Percentiles rank a stretch among this genome's conserved stretches.
Evolutionary conservation across 192 early-diverging fungal species (phyloP).

Genomic region (Spizellomyces sp.): DNA sequence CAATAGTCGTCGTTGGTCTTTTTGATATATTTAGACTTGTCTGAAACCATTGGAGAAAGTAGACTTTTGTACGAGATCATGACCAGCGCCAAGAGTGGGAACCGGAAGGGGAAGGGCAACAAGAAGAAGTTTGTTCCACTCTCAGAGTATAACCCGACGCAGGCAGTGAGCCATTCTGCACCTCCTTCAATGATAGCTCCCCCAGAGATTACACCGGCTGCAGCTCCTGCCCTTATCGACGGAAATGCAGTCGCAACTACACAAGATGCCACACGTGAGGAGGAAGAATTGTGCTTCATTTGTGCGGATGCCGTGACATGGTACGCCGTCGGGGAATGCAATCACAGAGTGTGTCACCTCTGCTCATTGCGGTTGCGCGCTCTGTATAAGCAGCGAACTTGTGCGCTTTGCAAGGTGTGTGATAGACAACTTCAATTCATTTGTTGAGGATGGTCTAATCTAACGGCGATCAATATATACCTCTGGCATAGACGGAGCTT

Average conservation of each 20-base stretch:
- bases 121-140: conserved; percentile 14
- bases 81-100: too few relatives aligned
- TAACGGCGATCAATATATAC: not conserved
- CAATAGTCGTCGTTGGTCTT: too few relatives aligned
- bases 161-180: not conserved
- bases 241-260: not conserved
- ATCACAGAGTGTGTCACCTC: conserved; percentile 91
- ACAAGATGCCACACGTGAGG: not conserved
- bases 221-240: not conserved
- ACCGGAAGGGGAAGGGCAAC: not conserved
- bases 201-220: not conserved
- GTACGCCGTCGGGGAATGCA: conserved; percentile 85
- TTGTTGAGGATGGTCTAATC: not conserved
- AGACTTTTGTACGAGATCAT: too few relatives aligned
- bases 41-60: too few relatives aligned
- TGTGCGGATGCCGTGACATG: conserved; percentile 81
- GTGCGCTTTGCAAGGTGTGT: conserved; percentile 88
- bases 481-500: conserved; percentile 68
- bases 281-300: conserved; percentile 73
- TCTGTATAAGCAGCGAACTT: conserved; percentile 82
- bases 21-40: too few relatives aligned
- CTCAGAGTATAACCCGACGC: not conserved
- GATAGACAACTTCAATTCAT: conserved; percentile 1
- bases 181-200: not conserved
- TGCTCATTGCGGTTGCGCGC: conserved; percentile 90